These are phyloP conservation scores for Magnolia officinalis DNA, from an alignment of 164 flowering plant species.

Conservation along the genomic window DNA sequence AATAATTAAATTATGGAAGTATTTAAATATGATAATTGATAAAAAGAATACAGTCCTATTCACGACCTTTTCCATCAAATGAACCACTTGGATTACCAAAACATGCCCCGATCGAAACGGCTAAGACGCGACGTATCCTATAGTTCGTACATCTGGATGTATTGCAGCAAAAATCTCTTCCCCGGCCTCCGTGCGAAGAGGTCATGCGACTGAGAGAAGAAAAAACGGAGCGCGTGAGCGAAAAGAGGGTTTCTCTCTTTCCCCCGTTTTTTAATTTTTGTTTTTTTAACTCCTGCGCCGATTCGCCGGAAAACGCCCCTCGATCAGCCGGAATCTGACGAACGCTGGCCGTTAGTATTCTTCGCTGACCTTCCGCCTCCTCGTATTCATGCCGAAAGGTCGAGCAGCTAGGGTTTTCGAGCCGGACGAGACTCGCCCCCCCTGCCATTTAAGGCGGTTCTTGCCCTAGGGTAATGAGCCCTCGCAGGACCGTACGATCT, in stretches of 20 bases:
- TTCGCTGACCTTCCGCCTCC: not conserved
- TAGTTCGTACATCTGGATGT: not conserved
- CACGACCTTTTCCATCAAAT: too few relatives aligned
- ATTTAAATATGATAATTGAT: too few relatives aligned
- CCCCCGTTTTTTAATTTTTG: not conserved
- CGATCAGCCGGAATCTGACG: constrained; percentile 1
- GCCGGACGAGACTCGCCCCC: not conserved
- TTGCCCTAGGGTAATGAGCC: constrained; percentile 36
- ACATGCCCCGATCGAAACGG: too few relatives aligned
- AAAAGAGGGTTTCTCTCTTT: not conserved
- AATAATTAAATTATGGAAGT: too few relatives aligned
- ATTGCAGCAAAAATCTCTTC: not conserved
- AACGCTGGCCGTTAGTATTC: not conserved
- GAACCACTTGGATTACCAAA: too few relatives aligned
- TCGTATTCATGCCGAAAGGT: constrained; percentile 14
- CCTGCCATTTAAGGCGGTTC: constrained; percentile 1
- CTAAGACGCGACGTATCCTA: not conserved
- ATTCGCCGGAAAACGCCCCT: not conserved
- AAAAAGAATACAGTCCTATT: too few relatives aligned
- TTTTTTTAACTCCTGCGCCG: not conserved
- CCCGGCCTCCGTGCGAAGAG: not conserved
- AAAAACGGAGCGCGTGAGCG: not conserved
- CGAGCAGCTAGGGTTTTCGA: constrained; percentile 11
- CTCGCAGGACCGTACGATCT: constrained; percentile 41
- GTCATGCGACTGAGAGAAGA: not conserved